Conservation (phyloP, 768 basidiomycete species). For the Guyanaporus albipodus region DNA sequence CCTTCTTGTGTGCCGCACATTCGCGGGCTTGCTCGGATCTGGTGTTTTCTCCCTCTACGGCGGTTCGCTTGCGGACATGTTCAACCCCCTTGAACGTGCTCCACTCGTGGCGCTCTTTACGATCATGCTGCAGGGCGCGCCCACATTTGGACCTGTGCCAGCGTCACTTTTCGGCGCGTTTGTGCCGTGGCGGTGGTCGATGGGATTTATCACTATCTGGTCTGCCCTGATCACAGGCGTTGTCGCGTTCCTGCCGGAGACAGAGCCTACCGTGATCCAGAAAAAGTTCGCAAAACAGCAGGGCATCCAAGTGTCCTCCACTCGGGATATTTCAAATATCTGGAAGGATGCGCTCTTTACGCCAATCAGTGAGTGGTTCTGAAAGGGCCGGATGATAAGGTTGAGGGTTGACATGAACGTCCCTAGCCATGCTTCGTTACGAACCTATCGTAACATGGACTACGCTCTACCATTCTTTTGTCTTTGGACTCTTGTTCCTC, state of each 20-base stretch:
- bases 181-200: conserved; percentile 26
- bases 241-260: conserved; percentile 23
- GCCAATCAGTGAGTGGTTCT: conserved; percentile 22
- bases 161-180: conserved; percentile 18
- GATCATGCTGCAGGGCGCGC: conserved; percentile 28
- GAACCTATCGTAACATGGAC: conserved; percentile 29
- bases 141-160: conserved; percentile 27
- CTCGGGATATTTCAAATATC: conserved; percentile 5
- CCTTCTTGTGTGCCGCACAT: conserved; percentile 17
- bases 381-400: neutral
- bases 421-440: conserved; percentile 20
- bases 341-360: conserved; percentile 24
- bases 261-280: conserved; percentile 20
- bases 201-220: conserved; percentile 26
- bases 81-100: conserved; percentile 25
- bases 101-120: conserved; percentile 30
- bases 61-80: conserved; percentile 29
- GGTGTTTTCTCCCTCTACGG: conserved; percentile 29
- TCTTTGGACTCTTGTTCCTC: conserved; percentile 27
- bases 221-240: conserved; percentile 15
- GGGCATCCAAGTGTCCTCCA: neutral
- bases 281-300: conserved; percentile 14
- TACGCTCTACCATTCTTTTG: conserved; percentile 26
- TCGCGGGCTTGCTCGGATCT: conserved; percentile 24
- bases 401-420: conserved; percentile 1